These are phyloP conservation scores for Talaromyces wortmannii DNA, from an alignment of 495 filamentous ascomycete species.

Conservation along the genomic window DNA sequence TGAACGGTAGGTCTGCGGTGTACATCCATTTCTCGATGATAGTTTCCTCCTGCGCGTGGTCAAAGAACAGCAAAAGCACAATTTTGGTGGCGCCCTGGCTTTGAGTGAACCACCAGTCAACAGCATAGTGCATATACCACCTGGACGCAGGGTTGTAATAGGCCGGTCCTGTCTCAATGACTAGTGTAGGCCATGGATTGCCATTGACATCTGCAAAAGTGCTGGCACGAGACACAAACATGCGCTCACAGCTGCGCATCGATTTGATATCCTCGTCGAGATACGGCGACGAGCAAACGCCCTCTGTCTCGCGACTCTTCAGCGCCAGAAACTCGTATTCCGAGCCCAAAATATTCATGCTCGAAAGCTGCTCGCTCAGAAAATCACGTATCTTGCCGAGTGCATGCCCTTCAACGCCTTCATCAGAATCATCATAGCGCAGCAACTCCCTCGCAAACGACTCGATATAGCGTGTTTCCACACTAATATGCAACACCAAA, in stretches of 20 bases:
- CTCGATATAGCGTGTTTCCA: neutral
- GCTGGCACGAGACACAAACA: neutral
- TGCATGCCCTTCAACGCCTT: constrained; percentile 1
- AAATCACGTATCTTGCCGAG: neutral
- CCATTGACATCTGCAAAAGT: neutral
- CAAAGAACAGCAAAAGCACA: neutral
- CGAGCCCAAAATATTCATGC: neutral
- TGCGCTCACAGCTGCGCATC: neutral
- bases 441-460: neutral
- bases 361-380: neutral
- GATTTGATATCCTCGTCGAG: neutral
- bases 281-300: neutral
- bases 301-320: neutral
- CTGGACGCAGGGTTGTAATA: neutral
- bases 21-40: neutral
- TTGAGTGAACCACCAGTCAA: constrained; percentile 10
- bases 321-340: neutral
- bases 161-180: constrained; percentile 1
- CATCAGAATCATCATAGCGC: neutral
- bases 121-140: neutral
- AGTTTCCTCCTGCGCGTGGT: neutral
- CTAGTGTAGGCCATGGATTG: neutral
- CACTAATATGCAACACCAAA: neutral
- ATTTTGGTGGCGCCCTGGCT: constrained; percentile 7
- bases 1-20: neutral